These are phyloP conservation scores for Ganoderma meredithae DNA, from an alignment of 1,284 basidiomycete genomes.

Conservation along the genomic window DNA sequence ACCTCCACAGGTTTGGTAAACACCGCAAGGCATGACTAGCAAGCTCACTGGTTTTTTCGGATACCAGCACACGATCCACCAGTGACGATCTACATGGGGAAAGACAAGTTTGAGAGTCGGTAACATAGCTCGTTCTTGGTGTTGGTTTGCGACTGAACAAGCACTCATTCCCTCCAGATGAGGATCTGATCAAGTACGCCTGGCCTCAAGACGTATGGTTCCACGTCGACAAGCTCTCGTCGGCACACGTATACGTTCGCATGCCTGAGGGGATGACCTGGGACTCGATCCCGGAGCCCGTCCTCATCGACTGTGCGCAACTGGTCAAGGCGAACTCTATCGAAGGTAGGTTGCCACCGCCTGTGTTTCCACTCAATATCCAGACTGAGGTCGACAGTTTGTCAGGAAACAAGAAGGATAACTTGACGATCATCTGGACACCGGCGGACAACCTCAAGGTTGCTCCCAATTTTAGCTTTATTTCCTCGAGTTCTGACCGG, in stretches of 20 bases:
- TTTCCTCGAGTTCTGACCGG: neutral
- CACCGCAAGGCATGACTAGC: neutral
- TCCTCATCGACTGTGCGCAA: constrained; percentile 90
- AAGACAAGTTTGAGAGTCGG: constrained; percentile 96
- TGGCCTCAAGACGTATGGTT: constrained; percentile 86
- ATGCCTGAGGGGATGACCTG: constrained; percentile 83
- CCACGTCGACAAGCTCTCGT: constrained; percentile 91
- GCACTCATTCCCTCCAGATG: constrained; percentile 61
- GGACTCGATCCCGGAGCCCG: constrained; percentile 84
- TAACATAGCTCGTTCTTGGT: constrained; percentile 24
- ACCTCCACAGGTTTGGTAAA: constrained; percentile 23
- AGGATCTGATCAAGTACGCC: constrained; percentile 93
- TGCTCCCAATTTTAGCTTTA: constrained; percentile 15
- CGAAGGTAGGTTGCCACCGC: constrained; percentile 69
- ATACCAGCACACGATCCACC: constrained; percentile 64
- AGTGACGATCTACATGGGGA: constrained; percentile 90
- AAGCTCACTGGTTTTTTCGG: neutral
- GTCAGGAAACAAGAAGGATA: constrained; percentile 94
- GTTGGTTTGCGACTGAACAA: constrained; percentile 9
- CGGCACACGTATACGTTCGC: constrained; percentile 94
- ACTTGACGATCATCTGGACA: constrained; percentile 94
- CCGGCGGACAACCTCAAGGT: constrained; percentile 92
- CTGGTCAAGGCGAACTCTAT: constrained; percentile 98
- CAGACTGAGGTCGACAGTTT: constrained; percentile 16
- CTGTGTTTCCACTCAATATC: neutral